Conservation (phyloP, 2,329 filamentous ascomycete genomes). For the Emmonsiellopsis sp. region DNA sequence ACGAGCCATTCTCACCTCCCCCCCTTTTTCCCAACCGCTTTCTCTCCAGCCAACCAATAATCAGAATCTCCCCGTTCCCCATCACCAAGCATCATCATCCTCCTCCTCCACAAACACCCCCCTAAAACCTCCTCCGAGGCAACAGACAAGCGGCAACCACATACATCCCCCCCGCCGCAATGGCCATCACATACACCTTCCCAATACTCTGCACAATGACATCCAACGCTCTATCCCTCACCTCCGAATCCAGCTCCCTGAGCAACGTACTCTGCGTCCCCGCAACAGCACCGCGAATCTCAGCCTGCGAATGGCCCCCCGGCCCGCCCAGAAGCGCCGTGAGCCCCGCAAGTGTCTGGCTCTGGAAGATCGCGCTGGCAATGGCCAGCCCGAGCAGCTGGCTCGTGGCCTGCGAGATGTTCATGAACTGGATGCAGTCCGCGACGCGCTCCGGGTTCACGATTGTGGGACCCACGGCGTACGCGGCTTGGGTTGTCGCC, state of each 20-base stretch:
- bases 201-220: constrained; percentile 19
- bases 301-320: constrained; percentile 15
- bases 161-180: constrained; percentile 16
- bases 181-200: constrained; percentile 23
- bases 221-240: constrained; percentile 19
- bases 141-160: not conserved
- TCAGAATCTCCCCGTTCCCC: too few species aligned
- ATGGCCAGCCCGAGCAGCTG: constrained; percentile 2
- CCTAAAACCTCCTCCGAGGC: too few species aligned
- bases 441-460: constrained; percentile 23
- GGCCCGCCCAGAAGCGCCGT: constrained; percentile 17
- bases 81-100: too few species aligned
- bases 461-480: constrained; percentile 30
- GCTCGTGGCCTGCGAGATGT: constrained; percentile 20
- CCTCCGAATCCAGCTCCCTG: constrained; percentile 14
- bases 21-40: too few species aligned
- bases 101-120: too few species aligned
- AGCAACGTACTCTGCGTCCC: constrained; percentile 27
- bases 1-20: too few species aligned
- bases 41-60: too few species aligned
- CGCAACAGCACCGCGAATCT: constrained; percentile 25
- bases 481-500: constrained; percentile 27
- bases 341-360: constrained; percentile 23
- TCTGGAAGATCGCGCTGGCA: constrained; percentile 18
- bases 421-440: constrained; percentile 32